These are phyloP conservation scores for Lentinula aciculospora DNA, from an alignment of 768 basidiomycete genomes.

Conservation along the genomic window DNA sequence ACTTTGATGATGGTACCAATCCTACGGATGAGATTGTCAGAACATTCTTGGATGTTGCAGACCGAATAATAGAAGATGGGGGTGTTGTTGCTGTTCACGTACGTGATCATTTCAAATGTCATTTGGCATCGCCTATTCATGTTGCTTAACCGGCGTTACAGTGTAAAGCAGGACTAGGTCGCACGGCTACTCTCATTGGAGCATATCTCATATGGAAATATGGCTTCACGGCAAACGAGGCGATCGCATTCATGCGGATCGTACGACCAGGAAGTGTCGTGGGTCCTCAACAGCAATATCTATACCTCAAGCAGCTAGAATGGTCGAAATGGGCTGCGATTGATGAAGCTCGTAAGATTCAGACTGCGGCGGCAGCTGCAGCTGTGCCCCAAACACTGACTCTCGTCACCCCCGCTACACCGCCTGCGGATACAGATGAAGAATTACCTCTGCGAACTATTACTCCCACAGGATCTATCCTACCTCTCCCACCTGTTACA, in stretches of 20 bases:
- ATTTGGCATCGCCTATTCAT: conserved; percentile 6
- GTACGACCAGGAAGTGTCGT: conserved; percentile 92
- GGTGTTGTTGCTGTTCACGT: conserved; percentile 89
- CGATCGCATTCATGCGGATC: conserved; percentile 97
- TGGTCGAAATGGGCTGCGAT: conserved; percentile 92
- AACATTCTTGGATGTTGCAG: conserved; percentile 83
- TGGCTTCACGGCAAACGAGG: conserved; percentile 92
- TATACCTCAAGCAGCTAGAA: conserved; percentile 91
- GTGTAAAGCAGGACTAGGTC: conserved; percentile 95
- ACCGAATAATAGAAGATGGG: conserved; percentile 68
- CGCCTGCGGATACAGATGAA: conserved; percentile 73
- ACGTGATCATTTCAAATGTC: conserved; percentile 23
- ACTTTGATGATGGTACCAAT: conserved; percentile 98
- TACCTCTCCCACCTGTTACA: conserved; percentile 65
- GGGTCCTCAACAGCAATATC: conserved; percentile 89
- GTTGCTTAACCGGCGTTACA: conserved; percentile 25
- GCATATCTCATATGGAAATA: conserved; percentile 99
- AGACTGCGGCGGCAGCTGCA: conserved; percentile 24
- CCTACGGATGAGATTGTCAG: conserved; percentile 94
- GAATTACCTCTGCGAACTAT: conserved; percentile 39
- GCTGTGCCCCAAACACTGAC: conserved; percentile 26
- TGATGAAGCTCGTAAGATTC: conserved; percentile 64
- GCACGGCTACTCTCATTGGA: conserved; percentile 95
- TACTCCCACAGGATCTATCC: conserved; percentile 34
- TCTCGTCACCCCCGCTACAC: conserved; percentile 70